A percentile compares a stretch with the other conserved stretches of the same genome.
phyloP scores from a whole-genome alignment of 2,329 filamentous ascomycete species.

The Hypoxylon sp. region DNA sequence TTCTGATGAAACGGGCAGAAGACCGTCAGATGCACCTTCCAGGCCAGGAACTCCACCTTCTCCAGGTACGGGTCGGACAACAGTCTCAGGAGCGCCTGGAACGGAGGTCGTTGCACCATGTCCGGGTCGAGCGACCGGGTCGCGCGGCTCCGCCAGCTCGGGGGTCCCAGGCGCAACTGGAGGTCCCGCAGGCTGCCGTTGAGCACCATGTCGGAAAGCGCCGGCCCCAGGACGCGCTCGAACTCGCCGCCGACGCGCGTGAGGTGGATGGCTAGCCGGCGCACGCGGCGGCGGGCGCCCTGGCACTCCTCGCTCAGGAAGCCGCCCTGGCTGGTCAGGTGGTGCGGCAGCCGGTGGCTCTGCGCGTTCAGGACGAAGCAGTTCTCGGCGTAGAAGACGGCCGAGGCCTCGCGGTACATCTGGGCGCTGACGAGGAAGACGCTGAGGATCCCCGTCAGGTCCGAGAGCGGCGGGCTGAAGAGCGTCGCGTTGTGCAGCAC shows the following conservation, averaged over 20 bases:
- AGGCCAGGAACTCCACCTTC: slow-evolving; percentile 54
- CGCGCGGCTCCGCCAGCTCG: slow-evolving; percentile 31
- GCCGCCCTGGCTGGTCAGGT: slow-evolving; percentile 46
- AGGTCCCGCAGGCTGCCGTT: slow-evolving; percentile 46
- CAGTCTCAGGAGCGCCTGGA: slow-evolving; percentile 55
- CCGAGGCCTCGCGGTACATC: slow-evolving; percentile 51
- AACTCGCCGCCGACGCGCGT: slow-evolving; percentile 50
- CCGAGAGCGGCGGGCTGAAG: slow-evolving; percentile 32
- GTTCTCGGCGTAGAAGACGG: slow-evolving; percentile 49
- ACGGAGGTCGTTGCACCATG: slow-evolving; percentile 45
- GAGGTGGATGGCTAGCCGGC: slow-evolving; percentile 44
- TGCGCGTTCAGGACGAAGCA: slow-evolving; percentile 48
- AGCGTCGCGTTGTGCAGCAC: slow-evolving; percentile 43
- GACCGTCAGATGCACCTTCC: slow-evolving; percentile 51
- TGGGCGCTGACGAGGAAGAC: slow-evolving; percentile 49
- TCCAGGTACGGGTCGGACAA: slow-evolving; percentile 60
- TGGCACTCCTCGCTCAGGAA: slow-evolving; percentile 48
- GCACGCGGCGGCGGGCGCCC: slow-evolving; percentile 47
- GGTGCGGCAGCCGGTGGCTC: slow-evolving; percentile 44
- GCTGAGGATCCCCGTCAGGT: slow-evolving; percentile 30
- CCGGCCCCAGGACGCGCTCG: slow-evolving; percentile 45
- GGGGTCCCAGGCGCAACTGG: slow-evolving; percentile 43
- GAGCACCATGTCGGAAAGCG: slow-evolving; percentile 50
- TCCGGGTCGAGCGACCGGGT: slow-evolving; percentile 32
- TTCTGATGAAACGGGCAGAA: slow-evolving; percentile 59